phyloP scores from a whole-genome alignment of 495 filamentous ascomycete species.

The Bacidia gigantensis region DNA sequence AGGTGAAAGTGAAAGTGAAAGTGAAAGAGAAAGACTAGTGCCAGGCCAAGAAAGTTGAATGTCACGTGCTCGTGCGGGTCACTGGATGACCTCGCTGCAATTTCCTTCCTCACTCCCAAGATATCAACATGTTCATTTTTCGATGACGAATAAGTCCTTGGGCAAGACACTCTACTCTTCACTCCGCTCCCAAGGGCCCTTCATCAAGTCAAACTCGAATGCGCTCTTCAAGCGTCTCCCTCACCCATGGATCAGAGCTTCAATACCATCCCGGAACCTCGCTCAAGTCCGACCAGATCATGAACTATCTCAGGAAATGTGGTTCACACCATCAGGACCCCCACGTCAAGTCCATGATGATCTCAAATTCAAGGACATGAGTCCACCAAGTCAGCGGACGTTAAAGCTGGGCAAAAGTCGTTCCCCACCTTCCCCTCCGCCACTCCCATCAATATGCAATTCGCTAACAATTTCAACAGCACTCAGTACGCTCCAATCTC shows the following conservation, averaged over 20 bases:
- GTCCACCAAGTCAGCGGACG: conserved; percentile 52
- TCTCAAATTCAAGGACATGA: not conserved
- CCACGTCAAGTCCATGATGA: not conserved
- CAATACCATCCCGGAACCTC: conserved; percentile 10
- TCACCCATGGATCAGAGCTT: not conserved
- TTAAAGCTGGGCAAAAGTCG: conserved; percentile 82
- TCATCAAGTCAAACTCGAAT: not conserved
- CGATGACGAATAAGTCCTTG: not conserved
- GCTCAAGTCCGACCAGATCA: conserved; percentile 16
- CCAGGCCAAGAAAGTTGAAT: too few relatives aligned
- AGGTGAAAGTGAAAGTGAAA: too few relatives aligned
- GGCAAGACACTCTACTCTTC: not conserved
- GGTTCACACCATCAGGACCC: conserved; percentile 18
- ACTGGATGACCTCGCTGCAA: too few relatives aligned
- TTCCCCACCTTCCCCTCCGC: conserved; percentile 14
- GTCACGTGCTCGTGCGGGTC: too few relatives aligned
- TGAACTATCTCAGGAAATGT: conserved; percentile 15
- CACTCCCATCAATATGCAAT: not conserved
- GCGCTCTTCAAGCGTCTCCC: not conserved
- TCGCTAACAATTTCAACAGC: conserved; percentile 35
- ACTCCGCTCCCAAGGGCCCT: not conserved
- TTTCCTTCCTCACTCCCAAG: too few relatives aligned
- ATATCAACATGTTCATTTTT: not conserved
- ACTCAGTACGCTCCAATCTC: conserved; percentile 70
- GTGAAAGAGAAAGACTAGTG: too few relatives aligned